phyloP scores from a whole-genome alignment of 805 yeast species.

The Starmerella bombicola region DNA sequence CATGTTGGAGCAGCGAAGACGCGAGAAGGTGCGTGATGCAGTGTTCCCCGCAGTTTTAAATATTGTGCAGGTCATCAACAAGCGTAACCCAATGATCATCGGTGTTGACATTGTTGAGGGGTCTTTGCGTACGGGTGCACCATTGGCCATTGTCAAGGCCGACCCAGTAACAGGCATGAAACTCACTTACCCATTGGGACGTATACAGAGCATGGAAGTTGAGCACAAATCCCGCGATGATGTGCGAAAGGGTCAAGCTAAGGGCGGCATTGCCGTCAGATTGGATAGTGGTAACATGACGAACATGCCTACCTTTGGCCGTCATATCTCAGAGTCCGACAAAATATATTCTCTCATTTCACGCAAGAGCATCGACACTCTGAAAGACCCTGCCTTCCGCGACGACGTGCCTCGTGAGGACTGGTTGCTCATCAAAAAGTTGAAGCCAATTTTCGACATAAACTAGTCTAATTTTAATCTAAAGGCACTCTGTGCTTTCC shows the following conservation, averaged over 20 bases:
- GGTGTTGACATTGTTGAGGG: conserved; percentile 98
- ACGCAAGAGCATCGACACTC: conserved; percentile 86
- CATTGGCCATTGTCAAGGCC: conserved; percentile 81
- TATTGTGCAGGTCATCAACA: conserved; percentile 91
- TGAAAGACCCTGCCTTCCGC: conserved; percentile 96
- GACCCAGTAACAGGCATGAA: conserved; percentile 76
- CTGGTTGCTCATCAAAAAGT: conserved; percentile 81
- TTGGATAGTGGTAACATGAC: conserved; percentile 74
- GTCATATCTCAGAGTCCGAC: conserved; percentile 94
- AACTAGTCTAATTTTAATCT: too few species aligned
- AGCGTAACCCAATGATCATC: conserved; percentile 97
- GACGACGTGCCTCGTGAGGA: conserved; percentile 88
- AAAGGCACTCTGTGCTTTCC: too few species aligned
- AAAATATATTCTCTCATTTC: conserved; percentile 77
- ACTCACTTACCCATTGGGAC: conserved; percentile 62
- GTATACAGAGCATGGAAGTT: conserved; percentile 84
- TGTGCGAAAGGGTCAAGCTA: conserved; percentile 88
- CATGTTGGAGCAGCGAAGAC: conserved; percentile 78
- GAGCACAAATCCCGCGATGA: conserved; percentile 72
- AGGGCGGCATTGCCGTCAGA: conserved; percentile 98
- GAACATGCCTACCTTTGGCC: conserved; percentile 96
- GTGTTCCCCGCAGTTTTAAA: conserved; percentile 90
- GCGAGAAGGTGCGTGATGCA: conserved; percentile 76
- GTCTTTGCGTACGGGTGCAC: conserved; percentile 78
- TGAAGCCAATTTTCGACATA: conserved; percentile 81